A percentile compares a stretch with the other conserved stretches of the same genome.
phyloP scores from a whole-genome alignment of 257 asterid genomes.

The Solanum corneliomulleri region DNA sequence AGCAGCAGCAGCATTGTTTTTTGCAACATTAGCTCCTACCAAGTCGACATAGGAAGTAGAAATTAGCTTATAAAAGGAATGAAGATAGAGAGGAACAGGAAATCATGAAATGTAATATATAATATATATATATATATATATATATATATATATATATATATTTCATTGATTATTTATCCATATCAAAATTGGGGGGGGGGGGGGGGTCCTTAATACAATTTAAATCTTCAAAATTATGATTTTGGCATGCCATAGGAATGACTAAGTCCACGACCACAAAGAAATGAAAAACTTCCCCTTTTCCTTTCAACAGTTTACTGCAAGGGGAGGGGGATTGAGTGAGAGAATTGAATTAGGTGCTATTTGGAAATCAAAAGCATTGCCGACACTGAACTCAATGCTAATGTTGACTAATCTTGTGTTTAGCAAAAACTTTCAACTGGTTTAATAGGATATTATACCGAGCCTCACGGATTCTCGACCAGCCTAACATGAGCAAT shows the following conservation, averaged over 20 bases:
- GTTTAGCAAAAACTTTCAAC: neutral
- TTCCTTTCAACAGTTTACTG: neutral
- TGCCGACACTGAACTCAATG: neutral
- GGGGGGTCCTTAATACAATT: neutral
- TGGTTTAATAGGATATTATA: neutral
- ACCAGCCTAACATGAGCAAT: neutral
- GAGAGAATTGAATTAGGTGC: neutral
- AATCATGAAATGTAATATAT: neutral
- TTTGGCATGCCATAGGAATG: neutral
- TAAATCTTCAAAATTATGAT: neutral
- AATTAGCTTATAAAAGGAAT: neutral
- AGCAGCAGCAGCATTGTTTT: constrained; percentile 9
- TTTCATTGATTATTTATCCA: neutral
- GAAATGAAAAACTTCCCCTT: neutral
- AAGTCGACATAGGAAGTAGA: neutral
- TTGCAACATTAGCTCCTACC: constrained; percentile 28
- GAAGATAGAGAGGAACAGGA: neutral
- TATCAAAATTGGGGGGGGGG: neutral
- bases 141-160: neutral
- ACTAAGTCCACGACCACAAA: neutral
- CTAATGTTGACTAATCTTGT: neutral
- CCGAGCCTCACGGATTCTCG: neutral
- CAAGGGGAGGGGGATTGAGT: neutral
- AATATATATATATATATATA: neutral
- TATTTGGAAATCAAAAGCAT: neutral